These are phyloP conservation scores for Penicillium steckii DNA, from an alignment of 495 filamentous ascomycete genomes.

Conservation along the genomic window DNA sequence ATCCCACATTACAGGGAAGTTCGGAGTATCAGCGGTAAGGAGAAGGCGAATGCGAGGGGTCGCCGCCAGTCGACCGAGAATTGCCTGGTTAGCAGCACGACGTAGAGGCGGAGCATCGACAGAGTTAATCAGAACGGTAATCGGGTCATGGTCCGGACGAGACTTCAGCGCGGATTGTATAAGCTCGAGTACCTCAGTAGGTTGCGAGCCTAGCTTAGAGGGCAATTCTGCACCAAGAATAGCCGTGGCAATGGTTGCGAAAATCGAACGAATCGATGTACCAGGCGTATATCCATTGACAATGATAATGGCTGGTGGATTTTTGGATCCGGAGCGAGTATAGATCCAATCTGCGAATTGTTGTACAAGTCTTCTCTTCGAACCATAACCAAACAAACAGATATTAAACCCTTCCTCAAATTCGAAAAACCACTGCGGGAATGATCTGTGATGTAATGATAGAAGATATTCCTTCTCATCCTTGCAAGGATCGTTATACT, in stretches of 20 bases:
- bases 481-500: conserved; percentile 68
- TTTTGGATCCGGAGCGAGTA: conserved; percentile 28
- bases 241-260: conserved; percentile 68
- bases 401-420: conserved; percentile 85
- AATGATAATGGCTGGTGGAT: conserved; percentile 66
- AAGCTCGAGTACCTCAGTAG: conserved; percentile 63
- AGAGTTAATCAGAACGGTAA: conserved; percentile 80
- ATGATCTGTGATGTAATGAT: conserved; percentile 74
- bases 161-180: conserved; percentile 58
- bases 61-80: conserved; percentile 73
- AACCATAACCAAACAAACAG: conserved; percentile 90
- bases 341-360: conserved; percentile 76
- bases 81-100: conserved; percentile 61
- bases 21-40: conserved; percentile 81
- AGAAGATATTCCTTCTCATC: conserved; percentile 69
- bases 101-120: conserved; percentile 79
- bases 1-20: conserved; percentile 89
- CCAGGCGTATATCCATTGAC: conserved; percentile 85
- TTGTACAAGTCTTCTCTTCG: conserved; percentile 74
- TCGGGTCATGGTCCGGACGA: conserved; percentile 36
- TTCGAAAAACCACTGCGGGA: conserved; percentile 92
- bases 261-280: conserved; percentile 73
- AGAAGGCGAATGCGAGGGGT: conserved; percentile 73
- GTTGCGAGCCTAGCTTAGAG: conserved; percentile 58
- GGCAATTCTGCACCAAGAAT: conserved; percentile 56